phyloP scores from a whole-genome alignment of 176 grass and related monocot genomes.

The Oryza rufipogon region DNA sequence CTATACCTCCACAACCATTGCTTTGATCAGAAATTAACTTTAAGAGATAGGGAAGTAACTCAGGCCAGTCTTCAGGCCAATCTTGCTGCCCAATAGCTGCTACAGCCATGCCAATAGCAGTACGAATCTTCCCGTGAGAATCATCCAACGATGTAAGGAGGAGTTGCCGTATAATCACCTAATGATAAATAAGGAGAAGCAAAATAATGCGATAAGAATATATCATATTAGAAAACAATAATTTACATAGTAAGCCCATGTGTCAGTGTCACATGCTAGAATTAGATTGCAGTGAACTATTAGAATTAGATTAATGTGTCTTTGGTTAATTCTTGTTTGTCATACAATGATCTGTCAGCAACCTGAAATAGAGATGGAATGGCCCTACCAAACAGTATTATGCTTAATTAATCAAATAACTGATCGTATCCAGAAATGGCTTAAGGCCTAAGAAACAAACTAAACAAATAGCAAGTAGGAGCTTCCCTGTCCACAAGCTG shows the following conservation, averaged over 20 bases:
- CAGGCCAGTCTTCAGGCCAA: slow-evolving; percentile 96
- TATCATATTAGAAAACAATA: slow-evolving; percentile 17
- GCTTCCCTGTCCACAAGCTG: not conserved
- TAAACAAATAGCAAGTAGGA: not conserved
- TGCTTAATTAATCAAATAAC: not conserved
- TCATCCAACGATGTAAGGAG: slow-evolving; percentile 82
- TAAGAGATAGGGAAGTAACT: slow-evolving; percentile 86
- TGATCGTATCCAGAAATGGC: not conserved
- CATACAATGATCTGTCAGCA: not conserved
- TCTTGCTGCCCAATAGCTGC: slow-evolving; percentile 90
- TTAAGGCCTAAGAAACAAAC: not conserved
- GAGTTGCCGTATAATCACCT: slow-evolving; percentile 81
- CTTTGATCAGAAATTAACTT: slow-evolving; percentile 78
- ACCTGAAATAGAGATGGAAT: not conserved
- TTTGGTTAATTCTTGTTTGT: not conserved
- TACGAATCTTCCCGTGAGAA: slow-evolving; percentile 86
- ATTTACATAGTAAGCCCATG: not conserved
- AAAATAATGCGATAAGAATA: slow-evolving; percentile 3
- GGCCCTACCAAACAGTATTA: not conserved
- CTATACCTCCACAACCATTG: slow-evolving; percentile 82
- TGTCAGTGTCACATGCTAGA: not conserved
- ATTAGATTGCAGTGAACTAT: not conserved
- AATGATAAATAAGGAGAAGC: slow-evolving; percentile 20
- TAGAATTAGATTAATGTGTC: not conserved
- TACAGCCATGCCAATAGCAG: slow-evolving; percentile 88